phyloP scores from a whole-genome alignment of 2,329 filamentous ascomycete species.

The Davidsoniella eucalypti region DNA sequence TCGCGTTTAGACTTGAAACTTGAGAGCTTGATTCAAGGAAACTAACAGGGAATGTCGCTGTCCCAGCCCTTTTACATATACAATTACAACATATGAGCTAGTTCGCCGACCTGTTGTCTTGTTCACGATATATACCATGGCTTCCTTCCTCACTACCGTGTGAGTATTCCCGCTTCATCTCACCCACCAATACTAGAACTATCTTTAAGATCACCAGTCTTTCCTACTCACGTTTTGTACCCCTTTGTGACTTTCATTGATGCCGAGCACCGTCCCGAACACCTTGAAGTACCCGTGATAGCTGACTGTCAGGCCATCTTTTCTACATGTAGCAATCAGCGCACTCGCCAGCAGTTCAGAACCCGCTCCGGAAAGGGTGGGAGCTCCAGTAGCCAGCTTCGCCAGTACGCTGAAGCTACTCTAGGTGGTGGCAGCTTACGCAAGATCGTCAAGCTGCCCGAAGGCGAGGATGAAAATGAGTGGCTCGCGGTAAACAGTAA shows the following conservation, averaged over 20 bases:
- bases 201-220: conserved; percentile 10
- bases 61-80: background rate
- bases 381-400: conserved; percentile 73
- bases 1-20: background rate
- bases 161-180: conserved; percentile 18
- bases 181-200: conserved; percentile 4
- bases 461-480: conserved; percentile 94
- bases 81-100: background rate
- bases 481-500: conserved; percentile 95
- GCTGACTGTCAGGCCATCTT: conserved; percentile 4
- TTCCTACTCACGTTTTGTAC: conserved; percentile 1
- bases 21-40: background rate
- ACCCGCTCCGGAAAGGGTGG: conserved; percentile 79
- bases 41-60: background rate
- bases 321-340: conserved; percentile 50
- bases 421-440: conserved; percentile 84
- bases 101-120: background rate
- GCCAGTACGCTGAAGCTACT: conserved; percentile 96
- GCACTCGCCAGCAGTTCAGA: conserved; percentile 80
- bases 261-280: background rate
- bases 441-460: conserved; percentile 91
- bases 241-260: background rate
- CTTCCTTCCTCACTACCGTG: conserved; percentile 28
- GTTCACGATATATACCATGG: conserved; percentile 18
- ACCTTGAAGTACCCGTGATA: background rate